Evolutionary conservation across 2,329 filamentous ascomycete species (phyloP), one percentile per base, ranked within the genome.

Genomic region (Penicillium vulpinum): DNA sequence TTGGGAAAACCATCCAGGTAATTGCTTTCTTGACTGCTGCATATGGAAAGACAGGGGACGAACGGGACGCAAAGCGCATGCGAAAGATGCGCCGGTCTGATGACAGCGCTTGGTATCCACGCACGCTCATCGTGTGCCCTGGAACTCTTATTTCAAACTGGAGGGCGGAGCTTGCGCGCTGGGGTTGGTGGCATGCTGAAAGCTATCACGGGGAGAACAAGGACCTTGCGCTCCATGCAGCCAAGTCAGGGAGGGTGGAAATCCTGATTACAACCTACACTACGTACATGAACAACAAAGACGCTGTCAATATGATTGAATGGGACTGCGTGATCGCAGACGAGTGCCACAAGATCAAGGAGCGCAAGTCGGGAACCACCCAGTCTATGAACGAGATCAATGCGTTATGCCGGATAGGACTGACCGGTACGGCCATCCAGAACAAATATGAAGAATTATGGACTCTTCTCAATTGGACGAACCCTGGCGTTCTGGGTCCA

Each of bases 391-490:
- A 91, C 66, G 85, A 92, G 59, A 81, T 97, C 64, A 99, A 99
- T 66, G 87, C 92, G 0, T 83, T 97, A 2, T 97, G 94, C 69
- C 85, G 94, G 33, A 92, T 99, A 59, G 94, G 94, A 0, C 80
- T 99, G 9, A 97, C 92, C 0, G 94, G 94, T 2, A 99, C 94
- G 0, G 93, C 93, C 0, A 97, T 99, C 43, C 94, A 99, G 71
- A 99, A 99, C 74, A 94, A 91, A 63, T 99, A 99, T 71, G 91
- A 97, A 70, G 94, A 99, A 73, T 82, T 99, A 0, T 99, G 93
- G 93, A 95, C 92, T 0, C 80, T 99, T 0, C 80, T 99, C 3
- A 96, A 99, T 71, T 99, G 94, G 94, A 92, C 92, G 0, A 94
- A 95, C 65, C 94, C 94, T 0, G 93, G 92, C 0, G 76, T 74